Percentiles rank a stretch among this genome's conserved stretches.
Conservation (phyloP, 352 stramenopile species). For the Pythium biforme region DNA sequence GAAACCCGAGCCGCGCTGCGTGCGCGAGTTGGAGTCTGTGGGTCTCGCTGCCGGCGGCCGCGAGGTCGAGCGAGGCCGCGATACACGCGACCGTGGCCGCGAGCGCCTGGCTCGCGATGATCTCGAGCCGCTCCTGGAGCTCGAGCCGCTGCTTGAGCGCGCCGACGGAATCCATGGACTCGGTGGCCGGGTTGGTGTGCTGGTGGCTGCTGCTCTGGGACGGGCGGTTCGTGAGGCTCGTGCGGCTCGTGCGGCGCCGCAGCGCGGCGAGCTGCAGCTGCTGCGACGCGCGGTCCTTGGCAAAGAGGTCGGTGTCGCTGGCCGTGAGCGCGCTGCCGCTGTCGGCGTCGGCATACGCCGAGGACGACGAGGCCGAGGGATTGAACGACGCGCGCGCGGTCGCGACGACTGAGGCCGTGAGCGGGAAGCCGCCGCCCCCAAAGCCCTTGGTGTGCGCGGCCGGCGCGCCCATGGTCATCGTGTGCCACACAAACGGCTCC, state of each 20-base stretch:
- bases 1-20: slow-evolving; percentile 53
- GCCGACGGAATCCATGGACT: slow-evolving; percentile 40
- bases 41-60: slow-evolving; percentile 46
- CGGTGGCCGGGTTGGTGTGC: slow-evolving; percentile 10
- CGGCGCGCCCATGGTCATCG: slow-evolving; percentile 84
- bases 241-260: slow-evolving; percentile 12
- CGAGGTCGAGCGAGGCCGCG: slow-evolving; percentile 65
- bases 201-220: slow-evolving; percentile 22
- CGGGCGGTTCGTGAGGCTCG: slow-evolving; percentile 14
- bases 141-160: slow-evolving; percentile 71
- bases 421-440: slow-evolving; percentile 58
- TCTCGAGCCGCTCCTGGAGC: slow-evolving; percentile 63
- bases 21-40: slow-evolving; percentile 61
- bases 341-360: slow-evolving; percentile 24
- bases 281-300: not conserved
- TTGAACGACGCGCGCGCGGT: not conserved
- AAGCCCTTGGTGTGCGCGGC: slow-evolving; percentile 83
- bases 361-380: slow-evolving; percentile 21
- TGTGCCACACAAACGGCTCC: slow-evolving; percentile 69
- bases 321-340: slow-evolving; percentile 23
- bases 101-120: slow-evolving; percentile 75
- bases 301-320: slow-evolving; percentile 28
- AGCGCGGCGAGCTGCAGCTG: slow-evolving; percentile 1
- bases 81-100: slow-evolving; percentile 69
- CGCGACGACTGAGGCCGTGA: slow-evolving; percentile 5